Percentiles rank a stretch among this genome's conserved stretches.
These are phyloP conservation scores for Trichoderma erinaceum DNA, from an alignment of 495 filamentous ascomycete genomes.

Conservation along the genomic window DNA sequence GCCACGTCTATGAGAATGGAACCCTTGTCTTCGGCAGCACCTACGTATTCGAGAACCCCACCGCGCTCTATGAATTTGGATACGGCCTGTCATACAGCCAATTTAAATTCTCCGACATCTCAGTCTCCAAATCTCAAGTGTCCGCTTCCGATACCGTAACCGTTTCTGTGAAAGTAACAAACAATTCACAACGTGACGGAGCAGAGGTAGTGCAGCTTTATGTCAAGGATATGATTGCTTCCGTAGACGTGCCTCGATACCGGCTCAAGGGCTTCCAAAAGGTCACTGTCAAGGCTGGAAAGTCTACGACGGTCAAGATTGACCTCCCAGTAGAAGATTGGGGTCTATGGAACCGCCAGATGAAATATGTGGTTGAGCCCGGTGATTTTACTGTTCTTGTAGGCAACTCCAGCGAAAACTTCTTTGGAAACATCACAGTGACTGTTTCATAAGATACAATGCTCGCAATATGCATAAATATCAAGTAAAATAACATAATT, in stretches of 20 bases:
- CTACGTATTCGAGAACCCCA: slow-evolving; percentile 55
- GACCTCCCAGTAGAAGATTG: slow-evolving; percentile 45
- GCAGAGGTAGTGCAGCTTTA: slow-evolving; percentile 68
- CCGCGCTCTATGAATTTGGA: slow-evolving; percentile 60
- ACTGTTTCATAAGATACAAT: slow-evolving; percentile 30
- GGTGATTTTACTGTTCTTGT: slow-evolving; percentile 56
- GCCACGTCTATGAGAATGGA: slow-evolving; percentile 45
- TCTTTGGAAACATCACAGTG: slow-evolving; percentile 50
- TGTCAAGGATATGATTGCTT: slow-evolving; percentile 52
- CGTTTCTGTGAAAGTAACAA: slow-evolving; percentile 51
- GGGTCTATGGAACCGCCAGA: slow-evolving; percentile 54
- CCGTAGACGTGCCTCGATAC: slow-evolving; percentile 59
- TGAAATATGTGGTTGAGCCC: slow-evolving; percentile 64
- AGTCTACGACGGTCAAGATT: slow-evolving; percentile 52
- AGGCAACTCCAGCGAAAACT: slow-evolving; percentile 51
- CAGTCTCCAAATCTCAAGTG: slow-evolving; percentile 38
- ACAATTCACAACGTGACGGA: slow-evolving; percentile 49
- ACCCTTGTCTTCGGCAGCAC: slow-evolving; percentile 58
- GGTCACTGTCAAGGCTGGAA: slow-evolving; percentile 52
- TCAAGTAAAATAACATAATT: not conserved
- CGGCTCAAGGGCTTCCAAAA: slow-evolving; percentile 66
- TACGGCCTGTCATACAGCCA: slow-evolving; percentile 62
- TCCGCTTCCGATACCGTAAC: slow-evolving; percentile 43
- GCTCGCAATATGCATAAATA: not conserved
- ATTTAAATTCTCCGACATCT: slow-evolving; percentile 49